phyloP scores from a whole-genome alignment of 768 basidiomycete genomes.

The Infundibulicybe gibba region DNA sequence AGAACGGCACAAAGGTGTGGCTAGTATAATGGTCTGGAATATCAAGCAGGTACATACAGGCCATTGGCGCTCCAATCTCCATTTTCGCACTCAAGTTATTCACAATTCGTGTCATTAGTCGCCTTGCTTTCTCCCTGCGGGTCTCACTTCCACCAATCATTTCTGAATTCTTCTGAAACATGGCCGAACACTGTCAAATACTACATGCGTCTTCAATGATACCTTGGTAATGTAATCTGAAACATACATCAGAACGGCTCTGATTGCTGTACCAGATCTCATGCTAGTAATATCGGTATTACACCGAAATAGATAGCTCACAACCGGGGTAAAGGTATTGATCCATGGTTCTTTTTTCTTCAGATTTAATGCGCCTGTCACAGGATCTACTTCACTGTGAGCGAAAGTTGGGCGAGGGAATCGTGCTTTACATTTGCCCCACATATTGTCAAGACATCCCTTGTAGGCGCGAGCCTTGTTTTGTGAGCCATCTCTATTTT shows the following conservation, averaged over 20 bases:
- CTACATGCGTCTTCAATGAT: constrained; percentile 23
- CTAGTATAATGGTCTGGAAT: constrained; percentile 29
- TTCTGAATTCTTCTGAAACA: constrained; percentile 18
- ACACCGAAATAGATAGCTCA: constrained; percentile 26
- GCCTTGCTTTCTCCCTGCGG: constrained; percentile 9
- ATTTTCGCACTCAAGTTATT: constrained; percentile 21
- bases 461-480: constrained; percentile 7
- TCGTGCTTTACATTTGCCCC: constrained; percentile 23
- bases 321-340: constrained; percentile 22
- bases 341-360: constrained; percentile 27
- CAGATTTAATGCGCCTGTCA: constrained; percentile 20
- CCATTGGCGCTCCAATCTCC: constrained; percentile 30
- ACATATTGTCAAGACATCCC: constrained; percentile 23
- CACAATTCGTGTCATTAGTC: constrained; percentile 21
- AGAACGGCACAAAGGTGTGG: constrained; percentile 21
- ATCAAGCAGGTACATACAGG: constrained; percentile 22
- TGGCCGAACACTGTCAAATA: constrained; percentile 23
- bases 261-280: constrained; percentile 30
- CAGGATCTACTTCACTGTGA: constrained; percentile 16
- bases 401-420: constrained; percentile 22
- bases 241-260: constrained; percentile 25
- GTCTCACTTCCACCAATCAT: constrained; percentile 9
- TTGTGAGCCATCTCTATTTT: constrained; percentile 1
- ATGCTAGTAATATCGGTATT: constrained; percentile 32
- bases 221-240: constrained; percentile 35